Evolutionary conservation across 768 basidiomycete species (phyloP).

Genomic region (Mrakia gelida): DNA sequence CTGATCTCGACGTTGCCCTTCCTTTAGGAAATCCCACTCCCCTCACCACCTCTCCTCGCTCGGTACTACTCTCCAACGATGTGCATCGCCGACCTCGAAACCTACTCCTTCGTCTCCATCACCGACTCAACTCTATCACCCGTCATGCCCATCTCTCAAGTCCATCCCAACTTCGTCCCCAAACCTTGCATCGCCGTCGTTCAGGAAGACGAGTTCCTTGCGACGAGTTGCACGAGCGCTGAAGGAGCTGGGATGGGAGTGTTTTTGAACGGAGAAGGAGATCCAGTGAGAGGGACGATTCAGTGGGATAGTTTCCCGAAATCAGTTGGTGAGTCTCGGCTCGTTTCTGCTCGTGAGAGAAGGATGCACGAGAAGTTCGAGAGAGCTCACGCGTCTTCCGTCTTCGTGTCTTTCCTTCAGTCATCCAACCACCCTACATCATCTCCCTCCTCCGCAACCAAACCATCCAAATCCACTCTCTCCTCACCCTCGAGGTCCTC

Average conservation of each 20-base stretch:
- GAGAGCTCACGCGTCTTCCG: background rate
- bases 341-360: too few relatives aligned
- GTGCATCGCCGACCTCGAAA: constrained; percentile 38
- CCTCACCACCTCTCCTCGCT: constrained; percentile 37
- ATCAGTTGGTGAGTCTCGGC: constrained; percentile 12
- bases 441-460: constrained; percentile 23
- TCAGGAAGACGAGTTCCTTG: constrained; percentile 31
- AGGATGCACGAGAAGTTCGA: background rate
- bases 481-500: constrained; percentile 25
- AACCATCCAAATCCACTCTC: constrained; percentile 30
- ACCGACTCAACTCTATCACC: constrained; percentile 1
- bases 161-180: constrained; percentile 12
- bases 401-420: background rate
- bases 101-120: constrained; percentile 29
- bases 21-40: constrained; percentile 44
- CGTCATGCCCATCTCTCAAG: constrained; percentile 27
- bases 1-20: background rate
- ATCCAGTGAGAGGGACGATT: constrained; percentile 30
- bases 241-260: constrained; percentile 26
- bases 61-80: constrained; percentile 36
- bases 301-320: constrained; percentile 30
- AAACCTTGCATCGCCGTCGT: constrained; percentile 29
- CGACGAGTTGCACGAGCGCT: constrained; percentile 20
- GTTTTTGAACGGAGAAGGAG: constrained; percentile 31
- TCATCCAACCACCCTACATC: constrained; percentile 31